These are phyloP conservation scores for Geotrichum phurueaensis DNA, from an alignment of 1,139 yeast species.

Conservation along the genomic window DNA sequence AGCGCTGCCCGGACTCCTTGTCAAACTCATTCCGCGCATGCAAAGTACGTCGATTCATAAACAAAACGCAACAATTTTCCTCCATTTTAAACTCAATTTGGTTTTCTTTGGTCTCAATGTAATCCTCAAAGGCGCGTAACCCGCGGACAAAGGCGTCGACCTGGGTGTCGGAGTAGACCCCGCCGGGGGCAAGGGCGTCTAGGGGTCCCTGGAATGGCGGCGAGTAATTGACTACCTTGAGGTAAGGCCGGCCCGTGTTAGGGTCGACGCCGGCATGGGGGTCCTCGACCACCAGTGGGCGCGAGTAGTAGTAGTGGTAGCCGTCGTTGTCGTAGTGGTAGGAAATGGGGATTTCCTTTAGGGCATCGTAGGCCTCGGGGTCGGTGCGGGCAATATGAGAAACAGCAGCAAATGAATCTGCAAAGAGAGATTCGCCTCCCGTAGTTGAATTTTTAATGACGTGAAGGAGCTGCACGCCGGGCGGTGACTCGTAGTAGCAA, in stretches of 20 bases:
- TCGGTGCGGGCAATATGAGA: slow-evolving; percentile 48
- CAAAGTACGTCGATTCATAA: slow-evolving; percentile 66
- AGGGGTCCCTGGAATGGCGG: slow-evolving; percentile 86
- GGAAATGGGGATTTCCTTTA: slow-evolving; percentile 59
- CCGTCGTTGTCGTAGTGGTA: slow-evolving; percentile 64
- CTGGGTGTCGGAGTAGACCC: slow-evolving; percentile 20
- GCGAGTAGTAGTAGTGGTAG: slow-evolving; percentile 56
- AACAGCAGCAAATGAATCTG: slow-evolving; percentile 72
- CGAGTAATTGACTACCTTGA: slow-evolving; percentile 64
- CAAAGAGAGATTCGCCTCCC: slow-evolving; percentile 70
- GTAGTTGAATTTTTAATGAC: slow-evolving; percentile 54
- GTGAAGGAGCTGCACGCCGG: slow-evolving; percentile 72
- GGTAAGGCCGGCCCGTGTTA: slow-evolving; percentile 35
- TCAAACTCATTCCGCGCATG: slow-evolving; percentile 65
- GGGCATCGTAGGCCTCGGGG: slow-evolving; percentile 58
- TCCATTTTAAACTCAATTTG: slow-evolving; percentile 53
- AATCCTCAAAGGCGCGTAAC: slow-evolving; percentile 52
- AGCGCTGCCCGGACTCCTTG: slow-evolving; percentile 49
- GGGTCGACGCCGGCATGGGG: slow-evolving; percentile 32
- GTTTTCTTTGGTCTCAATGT: slow-evolving; percentile 50
- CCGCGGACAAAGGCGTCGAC: slow-evolving; percentile 58
- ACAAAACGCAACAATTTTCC: slow-evolving; percentile 62
- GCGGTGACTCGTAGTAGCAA: slow-evolving; percentile 75
- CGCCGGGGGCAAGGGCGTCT: slow-evolving; percentile 38
- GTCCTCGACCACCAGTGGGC: slow-evolving; percentile 64